A percentile compares a stretch with the other conserved stretches of the same genome.
Conservation (phyloP, 2,329 filamentous ascomycete genomes). For the Botryotinia globosa region DNA sequence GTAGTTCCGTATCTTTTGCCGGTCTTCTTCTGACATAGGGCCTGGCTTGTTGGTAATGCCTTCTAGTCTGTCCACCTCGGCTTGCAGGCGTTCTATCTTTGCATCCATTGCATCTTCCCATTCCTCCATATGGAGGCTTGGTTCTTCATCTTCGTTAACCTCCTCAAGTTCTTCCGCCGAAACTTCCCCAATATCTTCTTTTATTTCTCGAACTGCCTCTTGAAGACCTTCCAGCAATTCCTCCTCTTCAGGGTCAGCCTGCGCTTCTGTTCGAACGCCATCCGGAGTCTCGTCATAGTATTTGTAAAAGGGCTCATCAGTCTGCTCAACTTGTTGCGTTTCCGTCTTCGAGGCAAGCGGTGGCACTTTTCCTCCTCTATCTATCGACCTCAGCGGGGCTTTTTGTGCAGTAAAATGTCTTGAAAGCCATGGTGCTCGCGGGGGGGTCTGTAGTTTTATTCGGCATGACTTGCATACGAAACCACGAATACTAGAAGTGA, state of each 20-base stretch:
- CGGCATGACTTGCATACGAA: slow-evolving; percentile 39
- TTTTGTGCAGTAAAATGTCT: slow-evolving; percentile 28
- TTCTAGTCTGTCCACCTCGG: slow-evolving; percentile 20
- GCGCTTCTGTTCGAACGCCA: slow-evolving; percentile 32
- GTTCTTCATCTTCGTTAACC: slow-evolving; percentile 22
- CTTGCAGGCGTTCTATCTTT: slow-evolving; percentile 17
- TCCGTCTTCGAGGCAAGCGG: neutral
- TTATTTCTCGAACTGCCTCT: slow-evolving; percentile 15
- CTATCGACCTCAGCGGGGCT: slow-evolving; percentile 15
- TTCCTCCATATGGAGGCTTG: slow-evolving; percentile 18
- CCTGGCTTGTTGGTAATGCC: slow-evolving; percentile 21
- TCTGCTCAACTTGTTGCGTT: slow-evolving; percentile 7
- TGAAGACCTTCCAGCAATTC: slow-evolving; percentile 18
- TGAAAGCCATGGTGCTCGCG: slow-evolving; percentile 28
- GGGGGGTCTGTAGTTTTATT: slow-evolving; percentile 31
- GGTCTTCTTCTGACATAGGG: slow-evolving; percentile 23
- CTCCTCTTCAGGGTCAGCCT: slow-evolving; percentile 27
- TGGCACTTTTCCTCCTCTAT: slow-evolving; percentile 3
- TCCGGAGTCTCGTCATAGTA: slow-evolving; percentile 35
- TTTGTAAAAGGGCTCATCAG: slow-evolving; percentile 24
- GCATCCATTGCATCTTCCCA: slow-evolving; percentile 18
- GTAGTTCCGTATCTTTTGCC: slow-evolving; percentile 21
- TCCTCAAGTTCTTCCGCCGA: slow-evolving; percentile 20
- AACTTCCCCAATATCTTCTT: slow-evolving; percentile 18
- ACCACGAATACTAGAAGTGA: slow-evolving; percentile 33